Evolutionary conservation across 768 basidiomycete species (phyloP), one percentile per base, ranked within the genome.

Genomic region (Leccinum pellstonianum): DNA sequence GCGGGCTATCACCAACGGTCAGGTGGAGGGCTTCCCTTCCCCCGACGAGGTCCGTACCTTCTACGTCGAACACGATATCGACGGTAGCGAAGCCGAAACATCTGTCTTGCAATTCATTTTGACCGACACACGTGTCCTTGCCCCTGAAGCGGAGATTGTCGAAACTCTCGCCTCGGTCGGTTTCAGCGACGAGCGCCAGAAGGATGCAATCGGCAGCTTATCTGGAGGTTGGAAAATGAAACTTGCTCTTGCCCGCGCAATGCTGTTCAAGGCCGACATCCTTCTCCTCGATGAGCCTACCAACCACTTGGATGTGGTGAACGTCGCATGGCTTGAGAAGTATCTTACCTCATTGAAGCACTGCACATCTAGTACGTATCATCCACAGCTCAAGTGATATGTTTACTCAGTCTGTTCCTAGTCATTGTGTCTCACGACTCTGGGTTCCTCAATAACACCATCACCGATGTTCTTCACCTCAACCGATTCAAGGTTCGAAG

Each of bases 211-310:
- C 65, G 93, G 95, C 64, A 86, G 86, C 59, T 80, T 98, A 43
- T 98, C 95, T 48, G 95, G 95, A 85, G 95, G 95, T 81, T 97
- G 95, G 95, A 98, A 98, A 85, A 98, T 98, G 95, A 98, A 97
- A 85, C 88, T 98, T 63, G 95, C 95, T 43, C 86, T 98, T 62
- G 95, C 95, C 59, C 86, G 95, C 62, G 95, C 95, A 53, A 96
- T 98, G 87, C 83, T 98, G 49, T 98, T 98, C 90, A 92, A 90
- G 81, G 95, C 95, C 63, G 95, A 98, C 70, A 98, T 98, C 71
- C 87, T 98, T 54, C 80, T 97, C 27, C 91, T 96, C 65, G 95
- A 97, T 76, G 95, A 97, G 80, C 95, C 95, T 49, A 97, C 95
- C 80, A 93, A 93, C 83, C 91, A 93, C 75, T 85, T 98, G 79